A percentile compares a stretch with the other conserved stretches of the same genome.
Evolutionary conservation across 192 early-diverging fungal genomes (phyloP).

Genomic region (Helicostylum pulchrum): DNA sequence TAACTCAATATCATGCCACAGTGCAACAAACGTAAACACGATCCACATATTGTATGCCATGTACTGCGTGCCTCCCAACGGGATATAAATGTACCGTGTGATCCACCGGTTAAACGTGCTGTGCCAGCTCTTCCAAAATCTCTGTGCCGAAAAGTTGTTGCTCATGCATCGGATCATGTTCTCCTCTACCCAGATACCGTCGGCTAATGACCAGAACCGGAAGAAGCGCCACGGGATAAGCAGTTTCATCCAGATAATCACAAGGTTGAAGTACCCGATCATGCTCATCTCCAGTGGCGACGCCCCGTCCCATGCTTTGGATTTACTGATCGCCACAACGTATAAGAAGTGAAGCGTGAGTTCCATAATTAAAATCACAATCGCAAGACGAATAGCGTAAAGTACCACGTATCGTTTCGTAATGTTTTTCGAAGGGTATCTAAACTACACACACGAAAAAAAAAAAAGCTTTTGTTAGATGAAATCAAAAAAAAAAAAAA

Average conservation of each 20-base stretch:
- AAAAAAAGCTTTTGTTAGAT: too few species aligned
- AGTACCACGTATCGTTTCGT: slow-evolving; percentile 26
- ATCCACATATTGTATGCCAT: slow-evolving; percentile 76
- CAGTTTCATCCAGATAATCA: slow-evolving; percentile 93
- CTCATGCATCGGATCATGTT: slow-evolving; percentile 97
- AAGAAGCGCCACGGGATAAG: slow-evolving; percentile 98
- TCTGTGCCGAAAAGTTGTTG: slow-evolving; percentile 91
- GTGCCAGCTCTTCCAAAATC: slow-evolving; percentile 98
- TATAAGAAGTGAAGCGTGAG: slow-evolving; percentile 82
- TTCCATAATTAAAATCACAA: slow-evolving; percentile 77
- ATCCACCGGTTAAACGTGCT: slow-evolving; percentile 90
- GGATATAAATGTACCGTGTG: slow-evolving; percentile 87
- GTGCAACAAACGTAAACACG: slow-evolving; percentile 93
- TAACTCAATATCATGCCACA: slow-evolving; percentile 95
- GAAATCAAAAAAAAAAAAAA: too few species aligned
- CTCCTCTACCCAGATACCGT: slow-evolving; percentile 84
- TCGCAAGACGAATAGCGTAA: slow-evolving; percentile 73
- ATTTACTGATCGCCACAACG: slow-evolving; percentile 88
- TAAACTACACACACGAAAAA: slow-evolving; percentile 42
- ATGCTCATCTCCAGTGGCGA: slow-evolving; percentile 77
- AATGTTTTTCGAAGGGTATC: slow-evolving; percentile 49
- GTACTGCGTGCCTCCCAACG: slow-evolving; percentile 77
- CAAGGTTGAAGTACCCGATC: slow-evolving; percentile 87
- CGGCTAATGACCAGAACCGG: slow-evolving; percentile 91
- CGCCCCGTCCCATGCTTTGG: slow-evolving; percentile 80